These are phyloP conservation scores for Pseudopithomyces chartarum DNA, from an alignment of 2,329 filamentous ascomycete species.

Conservation along the genomic window DNA sequence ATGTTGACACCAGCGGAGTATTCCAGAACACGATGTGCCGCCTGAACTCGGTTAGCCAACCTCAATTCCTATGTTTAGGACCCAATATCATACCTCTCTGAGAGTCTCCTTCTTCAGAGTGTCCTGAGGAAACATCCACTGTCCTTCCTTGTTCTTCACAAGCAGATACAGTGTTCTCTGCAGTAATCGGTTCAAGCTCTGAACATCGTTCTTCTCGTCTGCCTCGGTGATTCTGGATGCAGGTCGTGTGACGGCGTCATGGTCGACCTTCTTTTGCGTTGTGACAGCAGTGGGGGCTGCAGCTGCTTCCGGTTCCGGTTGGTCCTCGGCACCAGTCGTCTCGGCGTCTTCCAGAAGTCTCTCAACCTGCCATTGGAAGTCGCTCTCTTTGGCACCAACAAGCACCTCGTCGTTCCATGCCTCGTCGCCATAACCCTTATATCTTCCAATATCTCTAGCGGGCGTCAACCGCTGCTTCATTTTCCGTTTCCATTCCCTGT, in stretches of 20 bases:
- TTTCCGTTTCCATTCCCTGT: conserved; percentile 90
- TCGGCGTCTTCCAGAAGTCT: conserved; percentile 76
- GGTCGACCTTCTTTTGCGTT: conserved; percentile 49
- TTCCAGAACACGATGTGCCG: conserved; percentile 77
- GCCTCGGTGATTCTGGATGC: conserved; percentile 75
- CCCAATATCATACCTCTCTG: conserved; percentile 70
- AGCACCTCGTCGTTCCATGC: conserved; percentile 93
- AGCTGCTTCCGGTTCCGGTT: conserved; percentile 40
- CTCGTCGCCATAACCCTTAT: conserved; percentile 72
- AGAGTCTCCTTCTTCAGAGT: conserved; percentile 75
- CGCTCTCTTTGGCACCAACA: conserved; percentile 71
- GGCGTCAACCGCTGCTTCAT: conserved; percentile 75
- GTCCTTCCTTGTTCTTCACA: conserved; percentile 71
- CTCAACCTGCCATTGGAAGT: conserved; percentile 68
- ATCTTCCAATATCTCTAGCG: conserved; percentile 82
- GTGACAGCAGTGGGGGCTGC: conserved; percentile 33
- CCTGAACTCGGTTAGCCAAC: conserved; percentile 57
- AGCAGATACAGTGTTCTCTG: conserved; percentile 86
- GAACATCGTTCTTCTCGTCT: conserved; percentile 74
- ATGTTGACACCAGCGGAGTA: conserved; percentile 87
- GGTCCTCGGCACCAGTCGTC: conserved; percentile 52
- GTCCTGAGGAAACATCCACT: conserved; percentile 83
- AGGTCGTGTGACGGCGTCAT: conserved; percentile 72
- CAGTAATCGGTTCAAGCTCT: conserved; percentile 78
- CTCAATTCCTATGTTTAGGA: background rate